Evolutionary conservation across 176 grass and related monocot genomes (phyloP).

Genomic region (Coix lacrymajobi): DNA sequence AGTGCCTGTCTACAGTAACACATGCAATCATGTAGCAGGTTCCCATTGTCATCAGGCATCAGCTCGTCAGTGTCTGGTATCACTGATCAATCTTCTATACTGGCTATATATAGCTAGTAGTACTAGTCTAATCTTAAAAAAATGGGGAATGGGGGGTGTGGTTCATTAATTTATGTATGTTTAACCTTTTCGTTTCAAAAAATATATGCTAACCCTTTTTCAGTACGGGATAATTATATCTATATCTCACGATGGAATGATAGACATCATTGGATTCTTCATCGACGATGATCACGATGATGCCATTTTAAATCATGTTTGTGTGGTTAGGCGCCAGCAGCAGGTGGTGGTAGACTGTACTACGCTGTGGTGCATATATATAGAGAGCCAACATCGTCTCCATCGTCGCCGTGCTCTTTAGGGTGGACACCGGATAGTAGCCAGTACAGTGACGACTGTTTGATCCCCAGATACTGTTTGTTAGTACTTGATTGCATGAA

Average conservation of each 20-base stretch:
- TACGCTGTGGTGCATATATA: neutral
- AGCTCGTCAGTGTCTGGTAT: neutral
- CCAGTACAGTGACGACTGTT: neutral
- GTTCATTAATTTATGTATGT: neutral
- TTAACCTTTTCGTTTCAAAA: neutral
- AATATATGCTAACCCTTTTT: neutral
- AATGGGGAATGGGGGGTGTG: neutral
- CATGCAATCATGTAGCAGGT: conserved; percentile 9
- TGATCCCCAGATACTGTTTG: neutral
- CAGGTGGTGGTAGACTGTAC: neutral
- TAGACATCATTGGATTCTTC: conserved; percentile 35
- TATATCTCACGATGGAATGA: neutral
- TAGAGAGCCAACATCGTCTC: neutral
- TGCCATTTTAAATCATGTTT: conserved; percentile 7
- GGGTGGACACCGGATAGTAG: neutral
- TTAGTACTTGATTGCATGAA: neutral
- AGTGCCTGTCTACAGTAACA: neutral
- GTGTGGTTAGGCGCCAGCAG: neutral
- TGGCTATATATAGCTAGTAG: too few species aligned
- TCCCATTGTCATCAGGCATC: neutral
- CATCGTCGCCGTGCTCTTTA: neutral
- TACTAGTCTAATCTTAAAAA: neutral
- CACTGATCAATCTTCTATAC: neutral
- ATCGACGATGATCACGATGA: conserved; percentile 27
- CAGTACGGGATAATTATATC: conserved; percentile 22